Base-by-base conservation (phyloP, 768 basidiomycete genomes). In the Boletus rufocinnamomeus region DNA sequence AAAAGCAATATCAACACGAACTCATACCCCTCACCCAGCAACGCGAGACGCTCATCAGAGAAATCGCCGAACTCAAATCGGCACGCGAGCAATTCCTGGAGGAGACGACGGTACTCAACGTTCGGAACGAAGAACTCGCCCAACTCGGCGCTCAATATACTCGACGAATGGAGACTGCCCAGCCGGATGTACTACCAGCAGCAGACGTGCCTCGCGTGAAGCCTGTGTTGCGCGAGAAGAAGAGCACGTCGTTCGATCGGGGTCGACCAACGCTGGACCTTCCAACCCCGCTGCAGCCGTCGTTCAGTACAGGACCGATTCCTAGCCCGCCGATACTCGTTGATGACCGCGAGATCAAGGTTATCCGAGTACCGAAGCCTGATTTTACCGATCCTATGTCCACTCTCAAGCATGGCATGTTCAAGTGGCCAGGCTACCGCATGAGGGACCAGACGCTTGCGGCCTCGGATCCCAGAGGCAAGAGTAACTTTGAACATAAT, bases 51-150 rank as follows among this genome's bases (percentile, higher is more conserved):
- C 76, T 98, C 30, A 71, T 78, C 23, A 81, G 93, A 47, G 96
- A 98, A 74, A 86, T 98, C 55, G 77, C 80, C 3, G 95, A 98
- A 66, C 86, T 99, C 50, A 87, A 86, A 68, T 88, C 90, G 17
- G 85, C 90, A 1, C 85, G 93, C 34, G 94, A 97, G 63, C 82
- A 88, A 43, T 89, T 91, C 74, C 76, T 95, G 41, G 95, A 96
- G 67, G 97, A 99, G 76, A 91, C 94, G 1, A 89, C 93, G 0
- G 87, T 88, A 23, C 82, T 99, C 50, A 93, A 93, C 69, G 87
- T 87, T 7, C 86, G 94, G 49, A 98, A 98, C 75, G 94, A 95
- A 66, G 92, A 95, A 70, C 81, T 99, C 7, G 89, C 91, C 1
- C 90, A 94, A 71, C 83, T 98, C 45, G 91, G 90, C 63, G 82